Evolutionary conservation across 108 stramenopile species (phyloP), one percentile per base, ranked within the genome.

Genomic region (Pseudonitzschia multiseries): DNA sequence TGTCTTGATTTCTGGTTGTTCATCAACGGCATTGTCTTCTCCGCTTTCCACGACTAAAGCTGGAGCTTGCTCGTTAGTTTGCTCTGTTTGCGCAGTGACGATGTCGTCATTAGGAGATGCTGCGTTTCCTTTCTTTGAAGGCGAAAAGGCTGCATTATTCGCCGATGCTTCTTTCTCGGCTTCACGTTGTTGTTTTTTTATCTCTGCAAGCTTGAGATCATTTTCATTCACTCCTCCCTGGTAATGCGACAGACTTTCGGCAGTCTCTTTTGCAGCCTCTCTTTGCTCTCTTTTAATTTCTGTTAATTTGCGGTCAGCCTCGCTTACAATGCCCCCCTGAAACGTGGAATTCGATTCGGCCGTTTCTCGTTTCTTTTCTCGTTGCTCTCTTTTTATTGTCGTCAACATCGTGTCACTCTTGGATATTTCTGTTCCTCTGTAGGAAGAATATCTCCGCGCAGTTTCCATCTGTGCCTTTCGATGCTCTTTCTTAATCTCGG

Each of bases 171-270:
- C 61, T 41, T 62, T 63, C 28, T 57, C 61, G 26, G 24, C 33
- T 40, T 63, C 42, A 18, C 71, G 59, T 63, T 72, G 61, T 53
- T 72, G 43, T 36, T 36, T 36, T 20, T 72, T 72, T 10, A 33
- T 62, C 8, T 72, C 71, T 2, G 71, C 44, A 22, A 72, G 33
- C 33, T 72, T 72, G 8, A 72, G 27, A 27, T 72, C 71, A 50
- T 60, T 50, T 26, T 72, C 71, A 20, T 62, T 72, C 12, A 72
- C 60, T 18, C 41, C 42, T 32, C 71, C 71, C 24, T 63, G 13
- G 61, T 72, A 72, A 10, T n/a, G 18, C 33, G 70, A 57, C 20
- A 57, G 21, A 18, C 27, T 56, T 22, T 42, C 46, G 6, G 42
- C 60, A 12, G 71, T 22, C 46, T 72, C 26, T 61, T 60, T 72